Conservation (phyloP, 352 stramenopile species). For the Phytophthora litchii region DNA sequence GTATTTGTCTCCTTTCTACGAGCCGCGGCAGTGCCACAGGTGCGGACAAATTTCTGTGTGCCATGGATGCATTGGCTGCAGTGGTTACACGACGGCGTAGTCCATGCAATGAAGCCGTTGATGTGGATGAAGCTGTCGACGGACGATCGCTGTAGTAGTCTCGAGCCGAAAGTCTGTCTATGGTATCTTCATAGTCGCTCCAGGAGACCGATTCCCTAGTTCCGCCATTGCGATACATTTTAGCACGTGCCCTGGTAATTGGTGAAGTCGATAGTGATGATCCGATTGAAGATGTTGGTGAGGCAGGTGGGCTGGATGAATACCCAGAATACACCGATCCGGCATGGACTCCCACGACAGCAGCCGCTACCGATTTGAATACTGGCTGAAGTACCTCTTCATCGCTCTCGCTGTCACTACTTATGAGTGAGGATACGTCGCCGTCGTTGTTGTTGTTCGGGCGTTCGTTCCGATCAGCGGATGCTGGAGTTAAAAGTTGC, state of each 20-base stretch:
- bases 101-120: slow-evolving; percentile 31
- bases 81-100: slow-evolving; percentile 21
- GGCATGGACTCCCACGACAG: slow-evolving; percentile 8
- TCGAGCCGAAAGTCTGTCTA: slow-evolving; percentile 25
- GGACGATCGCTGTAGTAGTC: slow-evolving; percentile 40
- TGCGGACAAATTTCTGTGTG: slow-evolving; percentile 9
- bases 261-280: slow-evolving; percentile 52
- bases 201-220: slow-evolving; percentile 38
- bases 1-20: slow-evolving; percentile 12
- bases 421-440: slow-evolving; percentile 79
- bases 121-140: slow-evolving; percentile 33
- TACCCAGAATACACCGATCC: slow-evolving; percentile 34
- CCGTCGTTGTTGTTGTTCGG: slow-evolving; percentile 50
- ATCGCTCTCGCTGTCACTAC: slow-evolving; percentile 78
- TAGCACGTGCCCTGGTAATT: slow-evolving; percentile 27
- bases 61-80: slow-evolving; percentile 17
- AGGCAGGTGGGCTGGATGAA: slow-evolving; percentile 48
- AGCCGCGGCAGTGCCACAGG: slow-evolving; percentile 1
- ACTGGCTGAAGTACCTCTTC: slow-evolving; percentile 66
- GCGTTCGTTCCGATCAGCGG: slow-evolving; percentile 7
- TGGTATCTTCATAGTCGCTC: slow-evolving; percentile 37
- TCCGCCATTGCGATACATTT: slow-evolving; percentile 36
- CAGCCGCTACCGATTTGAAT: slow-evolving; percentile 49
- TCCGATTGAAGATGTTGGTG: slow-evolving; percentile 49
- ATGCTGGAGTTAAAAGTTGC: slow-evolving; percentile 9